phyloP scores from a whole-genome alignment of 2,329 filamentous ascomycete genomes.

The Aspergillus jensenii region DNA sequence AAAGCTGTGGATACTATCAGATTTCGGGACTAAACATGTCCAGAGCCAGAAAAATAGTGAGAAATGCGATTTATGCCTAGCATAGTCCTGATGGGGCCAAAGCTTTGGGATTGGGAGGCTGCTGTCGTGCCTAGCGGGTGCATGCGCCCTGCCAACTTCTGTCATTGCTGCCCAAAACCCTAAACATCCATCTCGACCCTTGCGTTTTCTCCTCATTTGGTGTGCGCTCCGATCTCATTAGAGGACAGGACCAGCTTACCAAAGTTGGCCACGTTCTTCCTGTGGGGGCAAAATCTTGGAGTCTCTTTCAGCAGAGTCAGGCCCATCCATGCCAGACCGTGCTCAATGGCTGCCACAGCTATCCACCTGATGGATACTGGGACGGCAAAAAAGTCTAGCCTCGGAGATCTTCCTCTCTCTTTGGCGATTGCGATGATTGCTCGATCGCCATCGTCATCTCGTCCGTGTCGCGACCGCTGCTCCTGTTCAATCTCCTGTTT shows the following conservation, averaged over 20 bases:
- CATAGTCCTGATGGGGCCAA: constrained; percentile 14
- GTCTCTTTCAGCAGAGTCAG: constrained; percentile 9
- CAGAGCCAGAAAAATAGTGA: background rate
- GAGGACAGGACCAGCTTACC: constrained; percentile 19
- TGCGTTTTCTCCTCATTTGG: constrained; percentile 16
- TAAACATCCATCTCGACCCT: constrained; percentile 12
- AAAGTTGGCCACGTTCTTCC: constrained; percentile 13
- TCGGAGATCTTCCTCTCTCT: constrained; percentile 16
- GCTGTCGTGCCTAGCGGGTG: constrained; percentile 17
- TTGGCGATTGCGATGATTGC: constrained; percentile 8
- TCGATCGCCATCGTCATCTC: constrained; percentile 16
- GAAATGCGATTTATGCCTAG: constrained; percentile 8
- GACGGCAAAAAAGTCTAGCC: constrained; percentile 13
- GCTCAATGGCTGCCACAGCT: constrained; percentile 13
- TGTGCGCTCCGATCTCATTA: constrained; percentile 17
- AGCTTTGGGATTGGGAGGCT: constrained; percentile 10
- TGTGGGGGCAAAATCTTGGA: constrained; percentile 13
- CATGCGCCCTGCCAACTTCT: constrained; percentile 20
- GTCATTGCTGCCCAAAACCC: constrained; percentile 26
- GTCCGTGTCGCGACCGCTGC: constrained; percentile 10
- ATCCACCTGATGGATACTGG: constrained; percentile 13
- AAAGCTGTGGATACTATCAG: background rate
- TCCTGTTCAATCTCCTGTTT: constrained; percentile 17
- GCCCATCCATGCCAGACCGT: constrained; percentile 16
- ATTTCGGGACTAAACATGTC: background rate